A percentile compares a stretch with the other conserved stretches of the same genome.
Conservation (phyloP, 768 basidiomycete genomes). For the Naganishia randhawae region DNA sequence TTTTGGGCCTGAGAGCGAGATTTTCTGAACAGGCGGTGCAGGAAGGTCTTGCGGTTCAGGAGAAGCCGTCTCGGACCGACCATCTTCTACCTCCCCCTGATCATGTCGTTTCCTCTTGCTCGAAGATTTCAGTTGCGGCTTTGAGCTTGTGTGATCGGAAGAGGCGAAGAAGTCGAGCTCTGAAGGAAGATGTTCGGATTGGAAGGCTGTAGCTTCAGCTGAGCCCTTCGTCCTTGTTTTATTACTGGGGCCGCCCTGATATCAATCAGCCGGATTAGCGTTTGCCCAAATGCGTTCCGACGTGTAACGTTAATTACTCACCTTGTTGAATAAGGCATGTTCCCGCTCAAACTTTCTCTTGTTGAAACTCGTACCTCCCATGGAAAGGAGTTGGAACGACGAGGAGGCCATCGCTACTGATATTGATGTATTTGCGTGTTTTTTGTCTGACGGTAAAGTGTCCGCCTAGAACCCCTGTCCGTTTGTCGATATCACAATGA, state of each 20-base stretch:
- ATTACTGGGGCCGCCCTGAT: background rate
- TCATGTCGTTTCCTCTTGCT: slow-evolving; percentile 35
- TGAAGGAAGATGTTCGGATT: slow-evolving; percentile 55
- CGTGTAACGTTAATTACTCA: background rate
- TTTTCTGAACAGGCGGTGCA: slow-evolving; percentile 46
- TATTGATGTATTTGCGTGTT: no score
- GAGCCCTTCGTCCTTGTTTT: background rate
- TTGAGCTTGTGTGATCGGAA: slow-evolving; percentile 51
- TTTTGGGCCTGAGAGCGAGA: slow-evolving; percentile 41
- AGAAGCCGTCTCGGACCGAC: background rate
- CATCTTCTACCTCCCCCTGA: slow-evolving; percentile 29
- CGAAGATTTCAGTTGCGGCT: slow-evolving; percentile 19
- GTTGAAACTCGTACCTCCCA: slow-evolving; percentile 78
- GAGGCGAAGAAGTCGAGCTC: slow-evolving; percentile 90
- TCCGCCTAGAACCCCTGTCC: no score
- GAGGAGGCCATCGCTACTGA: slow-evolving; percentile 34
- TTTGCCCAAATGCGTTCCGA: background rate
- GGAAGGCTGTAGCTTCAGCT: background rate
- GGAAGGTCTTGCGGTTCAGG: slow-evolving; percentile 31
- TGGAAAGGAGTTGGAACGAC: slow-evolving; percentile 81
- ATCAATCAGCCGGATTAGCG: background rate
- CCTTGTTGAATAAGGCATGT: slow-evolving; percentile 23
- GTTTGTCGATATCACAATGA: no score
- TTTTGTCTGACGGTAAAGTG: no score
- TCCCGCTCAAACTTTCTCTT: slow-evolving; percentile 59